Percentiles rank a stretch among this genome's conserved stretches.
phyloP scores from a whole-genome alignment of 164 flowering plant species.

The Vitis vinifera region DNA sequence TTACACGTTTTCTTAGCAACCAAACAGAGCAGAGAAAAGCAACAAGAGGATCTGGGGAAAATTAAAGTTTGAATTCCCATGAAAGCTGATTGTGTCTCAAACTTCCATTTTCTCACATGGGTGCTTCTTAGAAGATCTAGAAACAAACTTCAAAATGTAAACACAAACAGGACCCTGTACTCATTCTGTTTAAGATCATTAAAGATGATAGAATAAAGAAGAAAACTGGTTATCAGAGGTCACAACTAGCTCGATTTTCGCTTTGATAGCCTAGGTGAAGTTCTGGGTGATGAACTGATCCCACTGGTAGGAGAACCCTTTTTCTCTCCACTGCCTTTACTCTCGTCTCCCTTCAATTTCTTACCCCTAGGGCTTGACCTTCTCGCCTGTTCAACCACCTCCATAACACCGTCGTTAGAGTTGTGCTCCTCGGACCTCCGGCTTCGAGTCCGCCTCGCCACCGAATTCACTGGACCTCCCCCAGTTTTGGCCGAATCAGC shows the following conservation, averaged over 20 bases:
- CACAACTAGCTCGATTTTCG: conserved; percentile 1
- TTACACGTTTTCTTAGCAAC: not conserved
- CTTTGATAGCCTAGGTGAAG: conserved; percentile 40
- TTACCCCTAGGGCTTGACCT: not conserved
- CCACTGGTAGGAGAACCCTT: not conserved
- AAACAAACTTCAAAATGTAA: not conserved
- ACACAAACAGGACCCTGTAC: not conserved
- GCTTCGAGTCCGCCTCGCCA: conserved; percentile 21
- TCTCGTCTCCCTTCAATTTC: conserved; percentile 2
- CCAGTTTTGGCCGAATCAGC: not conserved
- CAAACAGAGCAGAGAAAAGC: not conserved
- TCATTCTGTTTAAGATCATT: not conserved
- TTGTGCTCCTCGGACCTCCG: conserved; percentile 6
- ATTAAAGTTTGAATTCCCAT: not conserved
- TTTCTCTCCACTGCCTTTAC: not conserved
- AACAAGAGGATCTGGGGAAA: not conserved
- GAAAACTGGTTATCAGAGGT: too few species aligned
- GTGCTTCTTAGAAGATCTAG: not conserved
- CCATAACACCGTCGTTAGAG: not conserved
- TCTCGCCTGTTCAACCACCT: conserved; percentile 13
- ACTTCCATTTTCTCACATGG: not conserved
- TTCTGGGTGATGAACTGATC: conserved; percentile 40
- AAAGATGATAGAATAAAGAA: not conserved
- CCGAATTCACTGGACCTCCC: not conserved
- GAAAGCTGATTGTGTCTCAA: not conserved